Percentiles rank a stretch among this genome's conserved stretches.
Evolutionary conservation across 192 early-diverging fungal species (phyloP).

Genomic region (Gamsiella multidivaricata): DNA sequence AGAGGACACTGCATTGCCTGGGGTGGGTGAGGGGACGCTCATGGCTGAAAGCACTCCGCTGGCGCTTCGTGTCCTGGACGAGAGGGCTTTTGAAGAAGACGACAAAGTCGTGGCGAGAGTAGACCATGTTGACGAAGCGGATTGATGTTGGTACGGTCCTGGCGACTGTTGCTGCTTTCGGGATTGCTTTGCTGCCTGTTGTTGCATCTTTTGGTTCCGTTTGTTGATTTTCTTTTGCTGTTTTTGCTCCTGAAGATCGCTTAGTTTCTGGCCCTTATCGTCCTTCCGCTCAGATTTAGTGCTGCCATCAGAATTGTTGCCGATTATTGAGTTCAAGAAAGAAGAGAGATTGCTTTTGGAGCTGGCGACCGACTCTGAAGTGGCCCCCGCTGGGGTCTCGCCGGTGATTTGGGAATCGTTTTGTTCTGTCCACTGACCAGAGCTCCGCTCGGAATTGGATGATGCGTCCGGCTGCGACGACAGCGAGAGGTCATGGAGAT

Average conservation of each 20-base stretch:
- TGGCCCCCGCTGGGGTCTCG: background rate
- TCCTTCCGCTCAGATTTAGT: background rate
- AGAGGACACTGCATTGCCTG: no score
- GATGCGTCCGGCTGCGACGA: background rate
- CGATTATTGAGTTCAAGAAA: conserved; percentile 24
- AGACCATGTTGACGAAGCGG: conserved; percentile 11
- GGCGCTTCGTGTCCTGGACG: no score
- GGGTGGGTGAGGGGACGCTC: no score
- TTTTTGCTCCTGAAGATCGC: conserved; percentile 35
- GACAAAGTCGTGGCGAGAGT: no score
- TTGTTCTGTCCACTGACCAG: background rate
- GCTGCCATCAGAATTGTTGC: background rate
- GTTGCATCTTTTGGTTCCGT: conserved; percentile 1
- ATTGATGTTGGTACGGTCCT: conserved; percentile 7
- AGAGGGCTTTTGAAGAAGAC: no score
- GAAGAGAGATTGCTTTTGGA: conserved; percentile 35
- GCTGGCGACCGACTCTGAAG: conserved; percentile 3
- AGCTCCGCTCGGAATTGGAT: background rate
- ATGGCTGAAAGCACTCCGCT: background rate
- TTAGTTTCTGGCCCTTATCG: background rate
- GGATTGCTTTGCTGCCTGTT: conserved; percentile 14
- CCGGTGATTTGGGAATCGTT: conserved; percentile 19
- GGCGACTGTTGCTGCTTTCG: conserved; percentile 12
- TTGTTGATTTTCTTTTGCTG: conserved; percentile 35
- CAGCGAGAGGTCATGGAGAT: background rate